Percentiles rank a stretch among this genome's conserved stretches.
phyloP scores from a whole-genome alignment of 345 rosid species.

The Aegle marmelos region DNA sequence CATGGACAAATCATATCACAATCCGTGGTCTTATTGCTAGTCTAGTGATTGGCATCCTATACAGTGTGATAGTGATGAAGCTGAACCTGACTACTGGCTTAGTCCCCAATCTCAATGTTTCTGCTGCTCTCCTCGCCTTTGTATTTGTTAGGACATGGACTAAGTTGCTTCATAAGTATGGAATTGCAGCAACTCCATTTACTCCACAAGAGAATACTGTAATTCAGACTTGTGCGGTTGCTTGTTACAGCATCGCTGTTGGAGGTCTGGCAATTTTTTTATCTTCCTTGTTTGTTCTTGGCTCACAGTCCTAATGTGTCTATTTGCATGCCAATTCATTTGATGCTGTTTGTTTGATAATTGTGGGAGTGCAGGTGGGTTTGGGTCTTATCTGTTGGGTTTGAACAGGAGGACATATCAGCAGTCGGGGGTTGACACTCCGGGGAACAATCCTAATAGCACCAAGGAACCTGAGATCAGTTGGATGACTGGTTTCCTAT shows the following conservation, averaged over 20 bases:
- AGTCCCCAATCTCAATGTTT: constrained; percentile 94
- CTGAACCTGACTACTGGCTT: constrained; percentile 90
- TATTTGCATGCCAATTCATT: not conserved
- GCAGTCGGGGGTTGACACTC: constrained; percentile 57
- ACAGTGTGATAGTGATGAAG: constrained; percentile 87
- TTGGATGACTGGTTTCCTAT: constrained; percentile 89
- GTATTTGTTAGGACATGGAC: constrained; percentile 81
- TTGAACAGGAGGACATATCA: constrained; percentile 66
- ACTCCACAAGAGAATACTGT: constrained; percentile 91
- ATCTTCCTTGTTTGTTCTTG: not conserved
- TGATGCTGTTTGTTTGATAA: not conserved
- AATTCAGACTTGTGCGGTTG: constrained; percentile 91
- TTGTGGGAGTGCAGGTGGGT: constrained; percentile 62
- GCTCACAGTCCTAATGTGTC: not conserved
- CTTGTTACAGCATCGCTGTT: constrained; percentile 87
- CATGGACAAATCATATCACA: constrained; percentile 88
- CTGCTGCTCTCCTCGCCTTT: constrained; percentile 85
- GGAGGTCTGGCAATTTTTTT: constrained; percentile 49
- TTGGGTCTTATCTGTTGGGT: constrained; percentile 87
- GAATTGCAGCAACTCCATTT: constrained; percentile 65
- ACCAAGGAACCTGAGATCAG: constrained; percentile 80
- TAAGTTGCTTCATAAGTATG: constrained; percentile 66
- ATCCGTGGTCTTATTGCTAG: constrained; percentile 71
- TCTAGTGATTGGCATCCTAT: constrained; percentile 62
- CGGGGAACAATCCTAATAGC: constrained; percentile 65